phyloP scores from a whole-genome alignment of 2,329 filamentous ascomycete genomes.

The Xylaria multiplex region DNA sequence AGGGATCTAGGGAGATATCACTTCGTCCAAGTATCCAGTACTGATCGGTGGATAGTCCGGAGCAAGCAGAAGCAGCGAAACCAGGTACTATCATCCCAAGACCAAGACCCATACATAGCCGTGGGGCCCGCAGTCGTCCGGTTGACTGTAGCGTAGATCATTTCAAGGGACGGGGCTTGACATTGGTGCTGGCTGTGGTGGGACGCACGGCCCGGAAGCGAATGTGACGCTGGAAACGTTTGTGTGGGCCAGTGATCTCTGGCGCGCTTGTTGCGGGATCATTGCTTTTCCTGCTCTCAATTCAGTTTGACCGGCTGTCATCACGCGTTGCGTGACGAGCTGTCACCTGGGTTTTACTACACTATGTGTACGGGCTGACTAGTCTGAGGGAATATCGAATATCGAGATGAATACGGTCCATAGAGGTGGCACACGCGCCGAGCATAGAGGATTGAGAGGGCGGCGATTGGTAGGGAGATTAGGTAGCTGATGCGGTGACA shows the following conservation, averaged over 20 bases:
- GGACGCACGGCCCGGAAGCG: conserved; percentile 39
- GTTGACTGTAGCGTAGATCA: conserved; percentile 33
- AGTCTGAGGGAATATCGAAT: conserved; percentile 16
- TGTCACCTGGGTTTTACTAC: conserved; percentile 2
- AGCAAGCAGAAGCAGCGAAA: conserved; percentile 15
- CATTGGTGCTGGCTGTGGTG: conserved; percentile 27
- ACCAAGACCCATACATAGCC: conserved; percentile 35
- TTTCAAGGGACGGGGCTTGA: conserved; percentile 28
- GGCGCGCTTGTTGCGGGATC: conserved; percentile 36
- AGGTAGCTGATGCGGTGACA: conserved; percentile 15
- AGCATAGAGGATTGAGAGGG: background rate
- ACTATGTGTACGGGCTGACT: conserved; percentile 11
- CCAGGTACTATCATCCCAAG: conserved; percentile 29
- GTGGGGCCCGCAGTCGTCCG: conserved; percentile 26
- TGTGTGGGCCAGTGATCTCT: conserved; percentile 29
- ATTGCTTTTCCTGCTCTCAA: conserved; percentile 30
- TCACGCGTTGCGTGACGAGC: conserved; percentile 17
- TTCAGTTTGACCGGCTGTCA: conserved; percentile 15
- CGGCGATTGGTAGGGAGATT: conserved; percentile 21
- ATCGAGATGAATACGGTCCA: conserved; percentile 19
- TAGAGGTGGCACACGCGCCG: conserved; percentile 20
- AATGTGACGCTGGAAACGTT: conserved; percentile 35
- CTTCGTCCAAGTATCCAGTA: conserved; percentile 3
- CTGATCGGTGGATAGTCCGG: background rate
- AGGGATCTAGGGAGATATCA: conserved; percentile 16